Evolutionary conservation across 352 stramenopile genomes (phyloP), one percentile per base, ranked within the genome.

Genomic region (Elongisporangium prolatum): DNA sequence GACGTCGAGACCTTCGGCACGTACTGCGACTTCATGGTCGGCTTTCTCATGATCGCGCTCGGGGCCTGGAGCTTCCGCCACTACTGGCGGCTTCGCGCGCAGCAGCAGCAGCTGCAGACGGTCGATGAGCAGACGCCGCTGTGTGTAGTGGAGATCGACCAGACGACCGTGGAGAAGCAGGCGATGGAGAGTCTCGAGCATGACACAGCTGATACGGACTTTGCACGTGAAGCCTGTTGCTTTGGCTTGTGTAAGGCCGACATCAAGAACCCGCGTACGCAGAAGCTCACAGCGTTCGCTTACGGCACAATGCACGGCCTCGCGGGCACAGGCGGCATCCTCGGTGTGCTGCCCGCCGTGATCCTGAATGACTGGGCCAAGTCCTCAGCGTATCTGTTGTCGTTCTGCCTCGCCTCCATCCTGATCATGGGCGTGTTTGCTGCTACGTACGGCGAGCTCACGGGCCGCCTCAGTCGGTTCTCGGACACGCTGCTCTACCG

Each of bases 351-450:
- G 22, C 90, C 90, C 3, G 88, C 89, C 0, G 82, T 97, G 21
- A 81, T 96, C 61, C 63, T 97, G 38, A 86, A 93, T 56, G 69
- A 95, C 60, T 80, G 68, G 64, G 49, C 47, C 49, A 77, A 93
- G 34, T 91, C 85, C 44, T 75, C 72, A 21, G 59, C 86, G 21
- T 97, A 97, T 64, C 68, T 97, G 9, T 65, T 64, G 9, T 80
- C 82, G 10, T 97, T 97, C 74, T 97, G 88, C 59, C 16, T 89
- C 18, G 86, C 76, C 14, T 91, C 74, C 48, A 97, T 89, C 60
- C 37, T 96, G 44, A 86, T 90, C 22, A 97, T 97, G 90, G 90
- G 88, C 25, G 66, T 62, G 2, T 97, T 97, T 68, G 84, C 88
- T 1, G 74, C 77, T 18, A 61, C 82, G 8, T 97, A 96, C 63